Evolutionary conservation across 225 moss, liverwort and hornwort species (phyloP).

Genomic region (Bryoerythrophyllum caledonicum): DNA sequence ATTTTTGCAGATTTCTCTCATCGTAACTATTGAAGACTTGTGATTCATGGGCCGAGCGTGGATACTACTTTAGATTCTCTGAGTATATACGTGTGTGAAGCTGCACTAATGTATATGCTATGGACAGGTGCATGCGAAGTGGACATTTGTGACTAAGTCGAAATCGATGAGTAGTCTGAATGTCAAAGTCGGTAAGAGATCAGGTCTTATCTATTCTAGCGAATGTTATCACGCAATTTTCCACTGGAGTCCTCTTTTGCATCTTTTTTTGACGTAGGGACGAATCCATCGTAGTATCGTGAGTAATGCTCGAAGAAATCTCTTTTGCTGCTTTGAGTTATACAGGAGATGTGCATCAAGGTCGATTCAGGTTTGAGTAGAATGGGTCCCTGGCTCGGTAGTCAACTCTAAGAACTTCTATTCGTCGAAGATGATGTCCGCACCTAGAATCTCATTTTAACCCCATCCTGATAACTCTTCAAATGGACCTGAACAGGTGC

Average conservation of each 20-base stretch:
- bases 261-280: not conserved
- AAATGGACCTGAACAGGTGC: constrained; percentile 52
- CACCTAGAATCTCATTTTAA: not conserved
- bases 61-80: not conserved
- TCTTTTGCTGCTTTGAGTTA: not conserved
- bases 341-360: not conserved
- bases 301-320: not conserved
- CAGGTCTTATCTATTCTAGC: not conserved
- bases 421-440: not conserved
- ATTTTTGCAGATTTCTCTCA: not conserved
- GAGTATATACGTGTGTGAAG: not conserved
- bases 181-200: constrained; percentile 68
- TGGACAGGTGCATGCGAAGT: constrained; percentile 76
- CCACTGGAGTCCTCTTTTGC: not conserved
- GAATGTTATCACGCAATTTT: not conserved
- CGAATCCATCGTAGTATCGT: not conserved
- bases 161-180: constrained; percentile 43
- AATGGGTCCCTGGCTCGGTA: not conserved
- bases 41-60: constrained; percentile 6
- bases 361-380: not conserved
- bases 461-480: constrained; percentile 1
- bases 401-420: not conserved
- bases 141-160: constrained; percentile 63
- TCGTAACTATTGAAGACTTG: not conserved
- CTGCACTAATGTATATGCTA: not conserved